Base-by-base conservation (phyloP, 1,284 basidiomycete genomes). In the Apiotrichum brassicae region DNA sequence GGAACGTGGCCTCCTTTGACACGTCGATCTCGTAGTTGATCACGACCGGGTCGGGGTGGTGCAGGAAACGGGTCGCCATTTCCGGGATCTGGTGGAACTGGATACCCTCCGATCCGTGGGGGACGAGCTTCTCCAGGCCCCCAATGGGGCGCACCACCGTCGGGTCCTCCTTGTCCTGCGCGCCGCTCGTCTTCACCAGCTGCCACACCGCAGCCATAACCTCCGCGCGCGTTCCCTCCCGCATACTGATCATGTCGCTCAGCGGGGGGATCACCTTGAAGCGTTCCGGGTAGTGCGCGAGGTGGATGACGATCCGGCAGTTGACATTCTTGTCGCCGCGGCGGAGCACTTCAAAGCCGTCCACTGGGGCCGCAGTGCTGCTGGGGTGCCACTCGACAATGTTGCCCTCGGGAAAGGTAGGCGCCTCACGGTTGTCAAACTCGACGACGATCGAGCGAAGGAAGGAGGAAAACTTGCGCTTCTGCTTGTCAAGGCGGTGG, bases 101-200 rank as follows among this genome's bases (percentile, higher is more conserved):
- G 20, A 89, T 74, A 7, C 86, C 82, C 16, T 73, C 76, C 39
- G 77, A 77, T 66, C 87, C 86, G 33, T 56, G 54, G 20, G 62
- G 61, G 41, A 69, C 53, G 51, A 87, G 78, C 64, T 73, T 70
- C 46, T 71, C 77, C 42, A 94, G 72, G 43, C 80, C 80, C 4
- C 83, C 84, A 56, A 97, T 86, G 2, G 85, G 79, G 36, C 82
- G 81, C 53, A 97, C 82, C 46, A 84, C 74, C 40, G 86, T 81
- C 49, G 85, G 80, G 71, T 97, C 91, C 0, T 84, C 82, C 65
- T 93, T 92, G 71, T 97, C 91, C 71, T 95, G 88, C 18, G 97
- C 77, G 20, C 84, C 83, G 54, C 87, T 79, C 18, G 85, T 76
- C 70, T 94, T 94, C 74, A 97, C 86, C 62, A 95, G 92, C 62